Evolutionary conservation across 2,329 filamentous ascomycete genomes (phyloP), one percentile per base, ranked within the genome.

Genomic region (Cercospora sp.): DNA sequence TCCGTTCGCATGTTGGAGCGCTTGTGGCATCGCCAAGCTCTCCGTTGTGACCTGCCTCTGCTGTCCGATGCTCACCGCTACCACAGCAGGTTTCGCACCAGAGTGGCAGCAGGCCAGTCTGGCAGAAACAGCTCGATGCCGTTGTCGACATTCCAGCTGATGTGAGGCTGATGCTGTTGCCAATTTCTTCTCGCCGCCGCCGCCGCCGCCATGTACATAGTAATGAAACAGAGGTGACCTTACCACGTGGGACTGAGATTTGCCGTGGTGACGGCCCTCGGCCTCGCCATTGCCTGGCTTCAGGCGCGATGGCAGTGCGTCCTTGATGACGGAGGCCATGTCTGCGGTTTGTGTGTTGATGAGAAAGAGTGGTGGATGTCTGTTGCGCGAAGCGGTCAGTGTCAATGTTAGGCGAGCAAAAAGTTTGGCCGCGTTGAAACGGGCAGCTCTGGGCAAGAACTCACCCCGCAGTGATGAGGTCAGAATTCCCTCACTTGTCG

Each of bases 171-270:
- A 3, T 39, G 48, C 4, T 36, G 48, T 6, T 58, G n/a, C 18
- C 20, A 9, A 10, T n/a, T 18, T 26, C 12, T 10, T 26, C 30
- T 26, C 26, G 13, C 23, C 31, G 20, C 64, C 42, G 33, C 39
- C 57, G 65, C 57, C 63, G 60, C 63, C 63, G 70, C 67, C 55
- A 63, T 63, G 20, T 36, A 65, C 51, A 42, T 57, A 18, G n/a
- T 18, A 36, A 66, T 16, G 60, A 42, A 64, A 33, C 39, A 62
- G 61, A 48, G 36, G 26, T 20, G 4, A 60, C 89, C 91, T 88
- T 83, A 91, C 91, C 88, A 94, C 91, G 82, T 94, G 91, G 69
- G 90, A 93, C 81, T 91, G 90, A 74, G 90, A 91, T 87, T 94
- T 94, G 83, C 91, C 91, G 81, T 94, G 91, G 79, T 92, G 91